Base-by-base conservation (phyloP, 805 yeast species). In the Candida ovalis region DNA sequence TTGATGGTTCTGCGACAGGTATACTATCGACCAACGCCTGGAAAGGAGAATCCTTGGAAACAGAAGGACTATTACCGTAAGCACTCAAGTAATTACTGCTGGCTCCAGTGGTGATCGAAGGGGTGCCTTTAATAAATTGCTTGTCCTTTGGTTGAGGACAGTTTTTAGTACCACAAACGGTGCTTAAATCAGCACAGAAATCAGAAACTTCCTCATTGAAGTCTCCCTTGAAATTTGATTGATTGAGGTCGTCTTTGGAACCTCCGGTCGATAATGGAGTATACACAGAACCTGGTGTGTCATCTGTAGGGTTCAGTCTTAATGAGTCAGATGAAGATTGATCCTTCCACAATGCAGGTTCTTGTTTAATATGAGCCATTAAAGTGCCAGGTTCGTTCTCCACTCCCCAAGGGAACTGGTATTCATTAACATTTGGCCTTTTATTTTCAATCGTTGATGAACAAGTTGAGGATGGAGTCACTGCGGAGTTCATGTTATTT, bases 161-260 rank as follows among this genome's bases (percentile, higher is more conserved):
- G 15, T 75, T 75, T 57, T 74, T 82, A 6, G 84, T 82, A 17
- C 97, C 97, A 67, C 97, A 91, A 1, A 90, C 97, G 63, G 81
- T 76, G 52, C 80, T 78, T 61, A 92, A 74, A 57, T 82, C 80
- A 23, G 78, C 77, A 62, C 98, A 92, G 63, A 92, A 92, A 25
- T 79, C 80, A 50, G 78, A 77, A 46, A 84, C 82, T 55, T 84
- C 82, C 61, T 87, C 92, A 59, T 82, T 86, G 62, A 81, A 86
- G 47, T 74, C 62, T 21, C 59, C 69, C 35, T 59, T 64, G 44
- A 54, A 56, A 23, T 52, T 57, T 1, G 50, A 27, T 41, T 61
- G 62, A 33, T 56, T 62, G 38, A 52, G 44, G 13, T 45, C 61
- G n/a, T 48, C 47, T 32, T 37, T 45, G 12, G 41, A 33, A 23